Percentiles rank a stretch among this genome's conserved stretches.
phyloP scores from a whole-genome alignment of 2,329 filamentous ascomycete species.

The Chaetomium globosum region DNA sequence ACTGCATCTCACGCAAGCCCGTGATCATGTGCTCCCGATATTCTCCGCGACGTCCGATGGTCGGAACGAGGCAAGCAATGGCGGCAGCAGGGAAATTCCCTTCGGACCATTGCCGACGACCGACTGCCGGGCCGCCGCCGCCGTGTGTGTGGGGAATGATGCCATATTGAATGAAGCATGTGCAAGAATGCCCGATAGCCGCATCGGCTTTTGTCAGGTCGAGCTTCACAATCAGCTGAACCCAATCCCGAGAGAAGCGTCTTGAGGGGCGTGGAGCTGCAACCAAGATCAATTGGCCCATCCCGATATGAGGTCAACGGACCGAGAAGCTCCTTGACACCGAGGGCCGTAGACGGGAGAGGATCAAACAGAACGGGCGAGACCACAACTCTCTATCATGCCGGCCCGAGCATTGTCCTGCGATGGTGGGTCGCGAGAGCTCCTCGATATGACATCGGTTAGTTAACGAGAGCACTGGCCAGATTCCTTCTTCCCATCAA shows the following conservation, averaged over 20 bases:
- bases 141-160: conserved; percentile 20
- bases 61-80: conserved; percentile 22
- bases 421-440: background rate
- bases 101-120: conserved; percentile 25
- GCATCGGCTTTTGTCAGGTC: conserved; percentile 2
- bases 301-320: conserved; percentile 16
- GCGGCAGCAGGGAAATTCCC: conserved; percentile 1
- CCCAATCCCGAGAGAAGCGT: background rate
- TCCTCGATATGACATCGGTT: background rate
- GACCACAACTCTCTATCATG: conserved; percentile 11
- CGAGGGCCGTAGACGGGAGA: conserved; percentile 31
- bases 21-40: conserved; percentile 26
- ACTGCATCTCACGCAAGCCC: conserved; percentile 6
- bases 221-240: conserved; percentile 15
- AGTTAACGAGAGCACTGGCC: background rate
- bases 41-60: conserved; percentile 22
- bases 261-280: background rate
- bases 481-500: conserved; percentile 2
- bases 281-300: background rate
- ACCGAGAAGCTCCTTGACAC: conserved; percentile 15
- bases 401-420: background rate
- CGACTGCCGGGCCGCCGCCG: conserved; percentile 21
- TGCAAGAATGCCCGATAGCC: conserved; percentile 17
- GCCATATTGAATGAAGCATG: conserved; percentile 25
- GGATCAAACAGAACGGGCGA: conserved; percentile 30